phyloP scores from a whole-genome alignment of 768 basidiomycete species.

The Bullera alba region DNA sequence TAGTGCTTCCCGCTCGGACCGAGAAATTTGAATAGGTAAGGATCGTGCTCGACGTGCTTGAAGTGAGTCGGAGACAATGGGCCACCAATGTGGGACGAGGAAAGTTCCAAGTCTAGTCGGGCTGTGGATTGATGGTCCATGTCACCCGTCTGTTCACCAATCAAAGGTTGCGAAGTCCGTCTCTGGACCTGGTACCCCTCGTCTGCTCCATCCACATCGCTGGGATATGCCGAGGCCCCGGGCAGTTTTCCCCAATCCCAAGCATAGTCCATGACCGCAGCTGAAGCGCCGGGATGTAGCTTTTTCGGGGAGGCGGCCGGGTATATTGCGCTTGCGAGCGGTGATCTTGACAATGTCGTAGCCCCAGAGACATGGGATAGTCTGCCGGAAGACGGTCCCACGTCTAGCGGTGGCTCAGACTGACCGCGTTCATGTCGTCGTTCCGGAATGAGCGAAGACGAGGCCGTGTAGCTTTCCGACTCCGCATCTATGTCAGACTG shows the following conservation, averaged over 20 bases:
- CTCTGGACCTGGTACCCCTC: neutral
- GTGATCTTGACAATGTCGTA: too few species aligned
- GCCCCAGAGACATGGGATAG: too few species aligned
- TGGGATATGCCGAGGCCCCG: slow-evolving; percentile 53
- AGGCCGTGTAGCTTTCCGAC: too few species aligned
- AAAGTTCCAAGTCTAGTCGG: too few species aligned
- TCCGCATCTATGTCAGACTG: neutral
- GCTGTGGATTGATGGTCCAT: too few species aligned
- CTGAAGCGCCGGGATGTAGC: neutral
- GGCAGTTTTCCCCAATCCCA: slow-evolving; percentile 95
- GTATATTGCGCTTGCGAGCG: too few species aligned
- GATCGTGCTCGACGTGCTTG: slow-evolving; percentile 57
- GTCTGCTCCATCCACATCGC: slow-evolving; percentile 3
- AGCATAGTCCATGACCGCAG: slow-evolving; percentile 49
- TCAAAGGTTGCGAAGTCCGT: too few species aligned
- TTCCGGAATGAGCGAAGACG: too few species aligned
- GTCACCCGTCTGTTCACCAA: too few species aligned
- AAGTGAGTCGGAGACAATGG: slow-evolving; percentile 47
- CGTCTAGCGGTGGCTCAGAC: slow-evolving; percentile 34
- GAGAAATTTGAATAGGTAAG: slow-evolving; percentile 59
- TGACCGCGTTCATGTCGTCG: slow-evolving; percentile 18
- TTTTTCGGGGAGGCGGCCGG: neutral
- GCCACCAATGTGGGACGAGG: too few species aligned
- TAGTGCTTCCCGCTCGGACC: slow-evolving; percentile 55
- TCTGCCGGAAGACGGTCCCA: too few species aligned